Percentiles rank a stretch among this genome's conserved stretches.
Evolutionary conservation across 164 flowering plant species (phyloP).

Genomic region (Magnolia officinalis): DNA sequence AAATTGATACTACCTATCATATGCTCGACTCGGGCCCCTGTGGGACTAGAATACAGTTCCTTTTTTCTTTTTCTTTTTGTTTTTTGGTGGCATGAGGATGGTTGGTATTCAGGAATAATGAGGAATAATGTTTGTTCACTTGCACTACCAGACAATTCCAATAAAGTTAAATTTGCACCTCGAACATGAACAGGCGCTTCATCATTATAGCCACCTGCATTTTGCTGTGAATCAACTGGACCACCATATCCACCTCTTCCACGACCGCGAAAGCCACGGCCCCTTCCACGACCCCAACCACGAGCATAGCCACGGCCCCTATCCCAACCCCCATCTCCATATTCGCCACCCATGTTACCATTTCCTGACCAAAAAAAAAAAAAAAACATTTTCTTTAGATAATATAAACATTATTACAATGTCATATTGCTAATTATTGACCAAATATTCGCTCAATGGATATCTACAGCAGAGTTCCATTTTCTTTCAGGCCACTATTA

Average conservation of each 20-base stretch:
- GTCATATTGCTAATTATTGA: background rate
- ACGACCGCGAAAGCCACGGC: constrained; percentile 64
- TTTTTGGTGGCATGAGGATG: too few species aligned
- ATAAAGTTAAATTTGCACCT: constrained; percentile 24
- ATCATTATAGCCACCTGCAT: constrained; percentile 53
- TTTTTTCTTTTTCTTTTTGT: too few species aligned
- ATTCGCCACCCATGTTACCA: constrained; percentile 50
- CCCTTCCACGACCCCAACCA: constrained; percentile 66
- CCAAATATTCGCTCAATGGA: background rate
- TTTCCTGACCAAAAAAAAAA: constrained; percentile 40
- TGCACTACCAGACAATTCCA: background rate
- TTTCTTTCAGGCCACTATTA: background rate
- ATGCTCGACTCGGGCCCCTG: too few species aligned
- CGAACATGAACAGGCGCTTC: constrained; percentile 53
- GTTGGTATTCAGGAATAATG: too few species aligned
- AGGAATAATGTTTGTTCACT: background rate
- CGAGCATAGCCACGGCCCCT: constrained; percentile 48
- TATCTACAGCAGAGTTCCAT: background rate
- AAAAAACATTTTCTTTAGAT: background rate
- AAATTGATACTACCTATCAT: too few species aligned
- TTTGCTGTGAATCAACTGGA: constrained; percentile 47
- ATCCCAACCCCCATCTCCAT: constrained; percentile 84
- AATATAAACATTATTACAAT: too few species aligned
- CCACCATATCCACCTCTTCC: constrained; percentile 62
- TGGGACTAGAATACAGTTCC: too few species aligned